phyloP scores from a whole-genome alignment of 257 asterid genomes.

The Anisodus tanguticus region DNA sequence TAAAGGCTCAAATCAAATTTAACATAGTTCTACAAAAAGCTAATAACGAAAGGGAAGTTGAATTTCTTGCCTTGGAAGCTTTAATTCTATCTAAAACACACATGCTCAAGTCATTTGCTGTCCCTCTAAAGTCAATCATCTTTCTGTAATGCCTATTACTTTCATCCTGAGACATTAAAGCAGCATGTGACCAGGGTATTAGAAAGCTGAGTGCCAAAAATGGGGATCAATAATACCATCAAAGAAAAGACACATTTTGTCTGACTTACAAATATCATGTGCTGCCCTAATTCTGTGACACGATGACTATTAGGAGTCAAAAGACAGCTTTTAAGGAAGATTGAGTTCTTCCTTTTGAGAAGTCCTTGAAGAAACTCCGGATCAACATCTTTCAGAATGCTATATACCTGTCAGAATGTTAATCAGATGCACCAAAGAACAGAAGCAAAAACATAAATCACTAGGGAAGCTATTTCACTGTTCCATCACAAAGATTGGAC shows the following conservation, averaged over 20 bases:
- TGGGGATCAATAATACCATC: background rate
- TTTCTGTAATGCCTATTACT: slow-evolving; percentile 66
- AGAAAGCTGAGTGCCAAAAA: slow-evolving; percentile 1
- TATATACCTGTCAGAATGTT: slow-evolving; percentile 58
- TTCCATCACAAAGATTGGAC: slow-evolving; percentile 23
- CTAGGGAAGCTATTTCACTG: slow-evolving; percentile 18
- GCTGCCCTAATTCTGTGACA: slow-evolving; percentile 80
- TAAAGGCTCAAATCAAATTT: slow-evolving; percentile 38
- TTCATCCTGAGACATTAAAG: slow-evolving; percentile 63
- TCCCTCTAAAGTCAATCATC: slow-evolving; percentile 75
- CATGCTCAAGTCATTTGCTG: slow-evolving; percentile 77
- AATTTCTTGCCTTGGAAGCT: slow-evolving; percentile 78
- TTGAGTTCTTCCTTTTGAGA: slow-evolving; percentile 56
- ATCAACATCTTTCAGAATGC: slow-evolving; percentile 71
- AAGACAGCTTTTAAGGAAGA: slow-evolving; percentile 71
- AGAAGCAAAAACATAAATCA: slow-evolving; percentile 17
- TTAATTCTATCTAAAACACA: slow-evolving; percentile 75
- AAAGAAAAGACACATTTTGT: slow-evolving; percentile 20
- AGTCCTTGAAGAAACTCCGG: slow-evolving; percentile 50
- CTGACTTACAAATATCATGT: slow-evolving; percentile 68
- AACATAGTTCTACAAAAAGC: slow-evolving; percentile 28
- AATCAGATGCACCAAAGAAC: slow-evolving; percentile 25
- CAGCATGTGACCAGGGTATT: slow-evolving; percentile 31
- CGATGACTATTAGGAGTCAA: slow-evolving; percentile 94
- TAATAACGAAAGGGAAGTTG: slow-evolving; percentile 28